Conservation (phyloP, 2,329 filamentous ascomycete genomes). For the Apiospora hydei region DNA sequence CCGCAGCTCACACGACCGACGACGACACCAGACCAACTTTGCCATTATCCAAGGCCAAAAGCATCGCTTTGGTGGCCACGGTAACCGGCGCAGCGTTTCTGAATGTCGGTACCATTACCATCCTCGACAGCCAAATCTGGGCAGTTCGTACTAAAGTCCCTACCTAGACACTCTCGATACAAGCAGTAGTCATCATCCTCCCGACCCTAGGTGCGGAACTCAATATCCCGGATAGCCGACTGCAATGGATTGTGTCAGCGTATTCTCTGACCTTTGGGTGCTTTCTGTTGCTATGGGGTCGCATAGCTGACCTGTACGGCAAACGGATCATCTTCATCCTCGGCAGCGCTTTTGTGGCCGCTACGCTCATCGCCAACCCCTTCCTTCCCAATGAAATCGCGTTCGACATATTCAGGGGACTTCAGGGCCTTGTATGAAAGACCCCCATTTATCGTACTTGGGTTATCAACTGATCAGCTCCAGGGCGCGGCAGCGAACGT, state of each 20-base stretch:
- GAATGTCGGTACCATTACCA: conserved; percentile 49
- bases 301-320: conserved; percentile 72
- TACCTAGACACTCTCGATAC: conserved; percentile 60
- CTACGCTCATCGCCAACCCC: conserved; percentile 65
- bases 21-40: conserved; percentile 33
- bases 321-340: conserved; percentile 70
- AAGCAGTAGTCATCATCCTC: conserved; percentile 68
- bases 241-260: conserved; percentile 72
- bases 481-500: conserved; percentile 73
- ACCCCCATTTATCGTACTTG: not conserved
- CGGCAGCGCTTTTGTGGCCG: conserved; percentile 69
- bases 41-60: conserved; percentile 57
- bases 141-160: conserved; percentile 27
- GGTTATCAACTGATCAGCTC: not conserved
- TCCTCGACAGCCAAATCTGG: not conserved
- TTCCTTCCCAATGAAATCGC: conserved; percentile 72
- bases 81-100: conserved; percentile 63
- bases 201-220: conserved; percentile 66
- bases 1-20: not conserved
- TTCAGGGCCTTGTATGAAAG: conserved; percentile 65
- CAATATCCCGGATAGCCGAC: conserved; percentile 62
- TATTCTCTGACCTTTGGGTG: conserved; percentile 73
- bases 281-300: conserved; percentile 72
- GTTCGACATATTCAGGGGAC: conserved; percentile 70
- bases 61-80: conserved; percentile 62